Percentiles rank a stretch among this genome's conserved stretches.
phyloP scores from a whole-genome alignment of 1,284 basidiomycete species.

The Erythrobasidium hasegawianum region DNA sequence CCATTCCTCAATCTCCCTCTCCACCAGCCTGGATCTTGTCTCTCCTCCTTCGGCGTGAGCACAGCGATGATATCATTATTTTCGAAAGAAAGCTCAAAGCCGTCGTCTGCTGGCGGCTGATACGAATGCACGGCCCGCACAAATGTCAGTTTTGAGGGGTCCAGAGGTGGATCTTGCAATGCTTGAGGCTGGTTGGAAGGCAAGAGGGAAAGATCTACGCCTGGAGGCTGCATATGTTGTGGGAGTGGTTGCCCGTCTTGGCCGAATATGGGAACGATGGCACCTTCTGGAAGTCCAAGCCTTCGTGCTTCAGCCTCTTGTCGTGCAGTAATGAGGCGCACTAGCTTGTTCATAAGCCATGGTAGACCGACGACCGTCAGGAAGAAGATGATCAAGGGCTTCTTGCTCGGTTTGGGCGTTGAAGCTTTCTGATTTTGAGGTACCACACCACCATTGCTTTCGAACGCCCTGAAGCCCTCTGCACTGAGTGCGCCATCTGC shows the following conservation, averaged over 20 bases:
- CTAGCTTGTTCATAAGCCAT: constrained; percentile 86
- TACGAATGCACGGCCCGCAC: constrained; percentile 73
- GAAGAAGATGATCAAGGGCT: constrained; percentile 90
- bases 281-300: constrained; percentile 45
- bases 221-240: constrained; percentile 45
- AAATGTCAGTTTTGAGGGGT: constrained; percentile 68
- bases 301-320: constrained; percentile 50
- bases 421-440: neutral
- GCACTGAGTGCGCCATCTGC: constrained; percentile 32
- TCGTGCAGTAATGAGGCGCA: constrained; percentile 70
- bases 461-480: constrained; percentile 42
- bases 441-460: constrained; percentile 18
- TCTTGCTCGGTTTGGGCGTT: constrained; percentile 56
- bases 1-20: constrained; percentile 90
- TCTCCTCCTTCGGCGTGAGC: constrained; percentile 72
- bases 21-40: constrained; percentile 88
- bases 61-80: constrained; percentile 94
- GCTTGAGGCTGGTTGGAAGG: constrained; percentile 51
- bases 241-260: constrained; percentile 45
- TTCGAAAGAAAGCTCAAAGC: constrained; percentile 74
- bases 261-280: constrained; percentile 38
- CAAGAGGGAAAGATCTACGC: constrained; percentile 62
- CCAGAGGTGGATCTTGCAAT: constrained; percentile 48
- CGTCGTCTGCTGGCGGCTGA: constrained; percentile 55
- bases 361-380: constrained; percentile 90